phyloP scores from a whole-genome alignment of 2,329 filamentous ascomycete species.

The Aspergillus bombycis region DNA sequence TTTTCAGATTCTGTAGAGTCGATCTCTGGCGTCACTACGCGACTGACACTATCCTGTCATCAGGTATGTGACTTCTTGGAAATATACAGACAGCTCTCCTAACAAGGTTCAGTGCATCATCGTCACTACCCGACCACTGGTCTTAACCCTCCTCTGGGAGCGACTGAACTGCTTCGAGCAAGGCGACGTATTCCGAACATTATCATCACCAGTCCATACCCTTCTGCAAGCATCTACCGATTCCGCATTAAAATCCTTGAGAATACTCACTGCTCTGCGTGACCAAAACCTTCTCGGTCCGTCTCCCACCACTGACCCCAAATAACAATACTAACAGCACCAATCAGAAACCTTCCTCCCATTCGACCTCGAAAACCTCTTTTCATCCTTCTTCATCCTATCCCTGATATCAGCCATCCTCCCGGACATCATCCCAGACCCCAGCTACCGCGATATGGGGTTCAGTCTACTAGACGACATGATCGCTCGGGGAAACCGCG shows the following conservation, averaged over 20 bases:
- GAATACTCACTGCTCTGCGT: conserved; percentile 25
- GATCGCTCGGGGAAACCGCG: conserved; percentile 24
- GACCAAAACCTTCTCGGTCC: conserved; percentile 29
- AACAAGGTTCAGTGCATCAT: conserved; percentile 27
- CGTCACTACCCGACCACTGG: conserved; percentile 28
- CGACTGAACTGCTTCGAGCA: conserved; percentile 22
- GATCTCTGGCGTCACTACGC: conserved; percentile 41
- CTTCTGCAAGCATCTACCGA: conserved; percentile 27
- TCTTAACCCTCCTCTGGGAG: conserved; percentile 24
- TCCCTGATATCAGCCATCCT: conserved; percentile 42
- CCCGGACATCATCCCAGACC: conserved; percentile 46
- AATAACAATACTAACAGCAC: conserved; percentile 6
- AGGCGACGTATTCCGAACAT: conserved; percentile 19
- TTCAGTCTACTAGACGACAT: conserved; percentile 23
- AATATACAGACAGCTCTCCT: background rate
- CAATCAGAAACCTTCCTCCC: conserved; percentile 38
- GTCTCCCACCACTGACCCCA: background rate
- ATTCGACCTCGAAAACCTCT: conserved; percentile 30
- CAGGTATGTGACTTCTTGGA: conserved; percentile 25
- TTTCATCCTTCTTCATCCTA: conserved; percentile 40
- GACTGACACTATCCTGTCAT: conserved; percentile 36
- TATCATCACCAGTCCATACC: conserved; percentile 25
- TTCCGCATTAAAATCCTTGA: conserved; percentile 26
- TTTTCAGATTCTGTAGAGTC: conserved; percentile 39
- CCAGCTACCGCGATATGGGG: conserved; percentile 43